Evolutionary conservation across 352 stramenopile genomes (phyloP), one percentile per base, ranked within the genome.

Genomic region (Phytophthora tubulina): DNA sequence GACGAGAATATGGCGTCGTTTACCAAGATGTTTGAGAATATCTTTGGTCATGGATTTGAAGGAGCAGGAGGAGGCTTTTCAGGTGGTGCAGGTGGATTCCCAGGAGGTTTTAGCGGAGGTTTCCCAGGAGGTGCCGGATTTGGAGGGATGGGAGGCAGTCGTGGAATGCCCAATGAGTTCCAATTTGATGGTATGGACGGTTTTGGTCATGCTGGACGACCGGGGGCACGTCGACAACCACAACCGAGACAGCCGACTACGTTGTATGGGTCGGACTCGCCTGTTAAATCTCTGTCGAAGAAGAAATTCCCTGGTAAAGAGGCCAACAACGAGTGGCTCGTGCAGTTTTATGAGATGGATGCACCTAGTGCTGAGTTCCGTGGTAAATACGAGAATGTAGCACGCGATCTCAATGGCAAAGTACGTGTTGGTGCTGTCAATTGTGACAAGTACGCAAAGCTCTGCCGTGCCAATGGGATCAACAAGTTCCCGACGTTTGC

Each of bases 1-100:
- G 83, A 92, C 21, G 85, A 92, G 41, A 83, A 77, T 50, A 89
- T 95, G 70, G 75, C 78, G 5, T 89, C 86, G 21, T 93, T 92
- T 56, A 89, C 89, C 61, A 94, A 96, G 65, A 94, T 97, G 77
- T 97, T 97, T 68, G 89, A 95, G 70, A 86, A 84, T 64, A 89
- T 97, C 9, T 96, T 97, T 67, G 91, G 84, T 32, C 79, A 89
- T 33, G 79, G 81, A 3, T 88, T 88, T 52, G 79, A 81, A 45
- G 76, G 71, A 5, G 57, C 36, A 27, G 63, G 52, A 30, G 77
- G 68, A 44, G 76, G 66, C 7, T 66, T 80, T 49, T 64, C 70
- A 30, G 68, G 78, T 2, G 67, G 76, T 42, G 65, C 80, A 6
- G 70, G 67, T 32, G 77, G 75, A 0, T 75, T 75, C 33, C 70